Evolutionary conservation across 2,329 filamentous ascomycete genomes (phyloP).

Genomic region (Venturia nashicola): DNA sequence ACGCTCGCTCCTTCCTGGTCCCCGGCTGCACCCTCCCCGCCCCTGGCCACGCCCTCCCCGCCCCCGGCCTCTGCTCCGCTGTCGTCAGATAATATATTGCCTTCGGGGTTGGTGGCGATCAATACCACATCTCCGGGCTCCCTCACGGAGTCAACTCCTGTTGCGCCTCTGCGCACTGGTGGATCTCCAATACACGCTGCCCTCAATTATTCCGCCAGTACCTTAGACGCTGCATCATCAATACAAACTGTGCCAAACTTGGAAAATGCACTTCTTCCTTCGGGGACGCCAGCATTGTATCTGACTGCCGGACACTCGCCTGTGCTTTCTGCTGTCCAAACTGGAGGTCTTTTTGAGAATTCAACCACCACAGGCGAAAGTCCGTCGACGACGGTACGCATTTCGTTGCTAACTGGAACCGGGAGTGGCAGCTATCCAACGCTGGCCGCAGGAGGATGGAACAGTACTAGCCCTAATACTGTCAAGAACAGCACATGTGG

Average conservation of each 20-base stretch:
- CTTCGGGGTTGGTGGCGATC: background rate
- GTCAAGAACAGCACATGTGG: slow-evolving; percentile 14
- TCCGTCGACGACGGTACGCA: background rate
- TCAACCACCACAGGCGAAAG: background rate
- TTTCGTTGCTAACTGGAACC: background rate
- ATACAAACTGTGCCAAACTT: too few relatives aligned
- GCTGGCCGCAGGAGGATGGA: background rate
- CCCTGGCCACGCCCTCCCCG: background rate
- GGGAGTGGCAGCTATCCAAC: background rate
- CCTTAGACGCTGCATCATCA: background rate
- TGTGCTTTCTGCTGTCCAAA: background rate
- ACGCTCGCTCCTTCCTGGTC: background rate
- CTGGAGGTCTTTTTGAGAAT: background rate
- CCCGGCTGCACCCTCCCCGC: background rate
- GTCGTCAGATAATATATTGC: background rate
- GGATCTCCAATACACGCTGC: background rate
- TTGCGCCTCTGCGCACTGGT: background rate
- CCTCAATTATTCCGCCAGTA: background rate
- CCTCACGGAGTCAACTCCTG: background rate
- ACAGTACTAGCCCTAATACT: background rate
- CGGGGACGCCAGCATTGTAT: background rate
- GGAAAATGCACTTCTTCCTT: background rate
- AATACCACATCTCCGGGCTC: background rate
- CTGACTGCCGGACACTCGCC: background rate
- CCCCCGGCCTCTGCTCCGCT: background rate